phyloP scores from a whole-genome alignment of 2,329 filamentous ascomycete species.

The Xylariaceae sp. region DNA sequence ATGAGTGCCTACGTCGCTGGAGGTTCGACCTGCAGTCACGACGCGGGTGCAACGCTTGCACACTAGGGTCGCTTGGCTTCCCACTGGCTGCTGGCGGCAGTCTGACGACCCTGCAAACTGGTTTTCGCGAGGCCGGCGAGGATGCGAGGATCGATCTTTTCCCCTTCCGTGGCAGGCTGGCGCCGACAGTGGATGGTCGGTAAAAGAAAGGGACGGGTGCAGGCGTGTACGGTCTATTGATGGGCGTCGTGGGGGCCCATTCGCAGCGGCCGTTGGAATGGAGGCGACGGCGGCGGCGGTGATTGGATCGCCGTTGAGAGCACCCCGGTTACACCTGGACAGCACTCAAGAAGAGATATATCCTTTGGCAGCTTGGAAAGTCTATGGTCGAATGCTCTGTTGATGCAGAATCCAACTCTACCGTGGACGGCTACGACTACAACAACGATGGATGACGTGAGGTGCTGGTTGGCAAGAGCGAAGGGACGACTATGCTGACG shows the following conservation, averaged over 20 bases:
- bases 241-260: constrained; percentile 26
- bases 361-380: no score
- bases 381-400: no score
- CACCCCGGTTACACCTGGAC: neutral
- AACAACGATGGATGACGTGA: no score
- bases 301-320: constrained; percentile 25
- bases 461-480: no score
- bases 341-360: no score
- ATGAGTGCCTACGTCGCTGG: constrained; percentile 25
- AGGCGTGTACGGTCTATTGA: constrained; percentile 28
- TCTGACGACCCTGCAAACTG: constrained; percentile 27
- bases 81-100: no score
- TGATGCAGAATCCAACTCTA: no score
- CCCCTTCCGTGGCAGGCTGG: constrained; percentile 24
- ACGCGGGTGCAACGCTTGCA: constrained; percentile 27
- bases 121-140: constrained; percentile 19
- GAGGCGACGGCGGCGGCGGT: constrained; percentile 12
- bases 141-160: constrained; percentile 14
- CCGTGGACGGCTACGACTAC: no score
- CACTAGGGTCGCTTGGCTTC: constrained; percentile 16
- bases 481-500: no score
- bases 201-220: constrained; percentile 18
- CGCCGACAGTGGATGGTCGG: constrained; percentile 16
- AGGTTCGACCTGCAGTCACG: constrained; percentile 24
- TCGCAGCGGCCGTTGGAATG: constrained; percentile 26